phyloP scores from a whole-genome alignment of 257 asterid genomes.

The Apocynum venetum region DNA sequence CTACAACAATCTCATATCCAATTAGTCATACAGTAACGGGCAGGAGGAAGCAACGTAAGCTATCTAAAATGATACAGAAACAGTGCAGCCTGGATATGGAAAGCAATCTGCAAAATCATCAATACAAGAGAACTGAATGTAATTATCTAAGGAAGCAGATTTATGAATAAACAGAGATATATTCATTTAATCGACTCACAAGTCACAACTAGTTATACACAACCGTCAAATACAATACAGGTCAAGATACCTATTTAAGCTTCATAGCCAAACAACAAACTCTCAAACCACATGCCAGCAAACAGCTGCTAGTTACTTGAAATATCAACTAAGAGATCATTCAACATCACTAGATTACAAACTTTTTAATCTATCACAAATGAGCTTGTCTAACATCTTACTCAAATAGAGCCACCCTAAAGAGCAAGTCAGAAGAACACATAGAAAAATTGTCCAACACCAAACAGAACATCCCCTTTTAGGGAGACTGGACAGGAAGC shows the following conservation, averaged over 20 bases:
- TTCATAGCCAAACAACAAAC: constrained; percentile 2
- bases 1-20: not conserved
- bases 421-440: not conserved
- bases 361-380: constrained; percentile 24
- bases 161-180: not conserved
- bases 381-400: constrained; percentile 17
- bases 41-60: too few relatives aligned
- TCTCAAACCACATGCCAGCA: constrained; percentile 4
- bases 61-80: too few relatives aligned
- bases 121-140: not conserved
- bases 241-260: not conserved
- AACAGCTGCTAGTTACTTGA: constrained; percentile 5
- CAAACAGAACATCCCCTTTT: not conserved
- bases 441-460: not conserved
- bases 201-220: not conserved
- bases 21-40: too few relatives aligned
- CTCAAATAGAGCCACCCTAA: not conserved
- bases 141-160: not conserved
- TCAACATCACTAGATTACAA: constrained; percentile 19
- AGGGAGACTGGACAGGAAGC: not conserved
- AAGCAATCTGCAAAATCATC: not conserved
- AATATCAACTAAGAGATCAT: constrained; percentile 2
- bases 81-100: too few relatives aligned
- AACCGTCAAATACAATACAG: not conserved
- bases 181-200: not conserved